Evolutionary conservation across 176 grass and related monocot species (phyloP).

Genomic region (Poa pratensis): DNA sequence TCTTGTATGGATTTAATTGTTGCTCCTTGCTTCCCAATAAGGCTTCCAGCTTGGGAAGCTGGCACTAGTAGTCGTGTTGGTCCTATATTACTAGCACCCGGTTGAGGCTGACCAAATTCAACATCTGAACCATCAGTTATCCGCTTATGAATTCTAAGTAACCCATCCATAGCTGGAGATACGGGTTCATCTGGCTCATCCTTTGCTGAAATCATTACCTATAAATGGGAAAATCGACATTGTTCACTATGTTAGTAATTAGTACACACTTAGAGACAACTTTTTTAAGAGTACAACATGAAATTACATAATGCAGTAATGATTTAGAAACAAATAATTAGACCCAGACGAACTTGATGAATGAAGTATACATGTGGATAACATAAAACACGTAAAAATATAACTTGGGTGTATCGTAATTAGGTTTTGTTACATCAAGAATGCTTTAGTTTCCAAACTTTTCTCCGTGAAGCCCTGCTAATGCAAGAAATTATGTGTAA

Average conservation of each 20-base stretch:
- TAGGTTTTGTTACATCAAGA: background rate
- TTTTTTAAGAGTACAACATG: background rate
- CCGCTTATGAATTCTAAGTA: slow-evolving; percentile 83
- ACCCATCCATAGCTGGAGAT: slow-evolving; percentile 86
- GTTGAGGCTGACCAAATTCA: slow-evolving; percentile 64
- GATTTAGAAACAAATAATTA: slow-evolving; percentile 12
- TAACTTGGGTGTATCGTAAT: slow-evolving; percentile 27
- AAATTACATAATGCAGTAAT: slow-evolving; percentile 8
- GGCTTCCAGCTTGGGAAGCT: slow-evolving; percentile 82
- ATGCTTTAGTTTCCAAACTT: background rate
- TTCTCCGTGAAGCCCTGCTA: background rate
- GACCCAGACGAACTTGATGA: background rate
- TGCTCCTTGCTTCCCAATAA: slow-evolving; percentile 93
- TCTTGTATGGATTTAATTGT: slow-evolving; percentile 97
- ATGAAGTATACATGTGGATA: background rate
- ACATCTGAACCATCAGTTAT: slow-evolving; percentile 77
- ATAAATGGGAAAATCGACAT: slow-evolving; percentile 28
- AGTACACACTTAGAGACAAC: background rate
- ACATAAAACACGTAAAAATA: slow-evolving; percentile 1
- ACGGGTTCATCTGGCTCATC: slow-evolving; percentile 78
- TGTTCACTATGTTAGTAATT: slow-evolving; percentile 27
- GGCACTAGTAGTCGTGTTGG: slow-evolving; percentile 86
- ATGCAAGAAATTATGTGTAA: background rate
- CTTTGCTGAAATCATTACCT: slow-evolving; percentile 96
- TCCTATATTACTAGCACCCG: slow-evolving; percentile 53